A percentile compares a stretch with the other conserved stretches of the same genome.
These are phyloP conservation scores for Lactarius hatsudake DNA, from an alignment of 768 basidiomycete species.

Conservation along the genomic window DNA sequence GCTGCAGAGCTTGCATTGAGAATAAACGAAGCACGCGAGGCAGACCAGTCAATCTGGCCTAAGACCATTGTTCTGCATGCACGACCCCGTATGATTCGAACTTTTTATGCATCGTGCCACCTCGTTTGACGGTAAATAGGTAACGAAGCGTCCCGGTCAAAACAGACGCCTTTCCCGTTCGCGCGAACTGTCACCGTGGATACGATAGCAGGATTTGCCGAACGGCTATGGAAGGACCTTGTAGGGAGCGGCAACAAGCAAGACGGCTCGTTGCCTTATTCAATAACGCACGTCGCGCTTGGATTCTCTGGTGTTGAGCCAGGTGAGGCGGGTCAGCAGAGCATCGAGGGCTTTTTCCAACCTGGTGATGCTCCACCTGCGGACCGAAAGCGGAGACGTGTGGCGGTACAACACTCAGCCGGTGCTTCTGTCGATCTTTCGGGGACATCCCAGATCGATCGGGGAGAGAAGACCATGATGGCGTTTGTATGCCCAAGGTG, in stretches of 20 bases:
- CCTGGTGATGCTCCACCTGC: slow-evolving; percentile 9
- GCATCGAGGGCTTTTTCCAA: slow-evolving; percentile 84
- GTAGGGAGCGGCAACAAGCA: slow-evolving; percentile 43
- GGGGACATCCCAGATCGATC: not conserved
- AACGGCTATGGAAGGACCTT: slow-evolving; percentile 85
- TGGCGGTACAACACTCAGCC: slow-evolving; percentile 20
- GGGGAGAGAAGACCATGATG: not conserved
- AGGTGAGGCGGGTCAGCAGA: slow-evolving; percentile 74
- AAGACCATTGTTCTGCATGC: slow-evolving; percentile 83
- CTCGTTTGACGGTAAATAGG: not conserved
- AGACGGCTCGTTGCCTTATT: slow-evolving; percentile 44
- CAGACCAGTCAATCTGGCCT: slow-evolving; percentile 80
- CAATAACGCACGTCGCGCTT: slow-evolving; percentile 69
- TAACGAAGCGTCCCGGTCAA: slow-evolving; percentile 39
- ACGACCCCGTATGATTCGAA: slow-evolving; percentile 53
- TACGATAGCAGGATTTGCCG: slow-evolving; percentile 67
- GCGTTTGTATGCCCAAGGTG: slow-evolving; percentile 20
- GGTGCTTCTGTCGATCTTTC: not conserved
- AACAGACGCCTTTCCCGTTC: slow-evolving; percentile 88
- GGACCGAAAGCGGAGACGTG: slow-evolving; percentile 20
- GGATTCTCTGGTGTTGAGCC: slow-evolving; percentile 77
- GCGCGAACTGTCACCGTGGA: slow-evolving; percentile 71
- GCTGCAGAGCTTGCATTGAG: slow-evolving; percentile 87
- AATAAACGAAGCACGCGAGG: slow-evolving; percentile 75
- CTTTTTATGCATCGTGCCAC: not conserved